Percentiles rank a stretch among this genome's conserved stretches.
Conservation (phyloP, 306 rosid species). For the Quercus engelmannii region DNA sequence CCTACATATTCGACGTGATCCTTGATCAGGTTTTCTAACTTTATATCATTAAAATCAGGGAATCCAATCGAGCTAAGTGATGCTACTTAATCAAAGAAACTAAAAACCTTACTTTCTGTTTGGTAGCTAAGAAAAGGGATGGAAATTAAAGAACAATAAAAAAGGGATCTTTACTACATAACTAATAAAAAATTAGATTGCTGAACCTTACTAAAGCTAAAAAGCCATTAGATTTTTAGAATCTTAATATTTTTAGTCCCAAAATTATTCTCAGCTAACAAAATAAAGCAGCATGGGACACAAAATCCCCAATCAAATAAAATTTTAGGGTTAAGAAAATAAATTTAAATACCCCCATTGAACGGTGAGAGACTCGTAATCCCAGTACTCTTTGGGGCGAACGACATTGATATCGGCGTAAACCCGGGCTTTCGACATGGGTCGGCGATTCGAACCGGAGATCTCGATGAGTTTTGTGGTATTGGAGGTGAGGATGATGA, state of each 20-base stretch:
- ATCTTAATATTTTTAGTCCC: background rate
- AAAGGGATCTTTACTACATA: background rate
- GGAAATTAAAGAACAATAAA: background rate
- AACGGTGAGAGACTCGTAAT: constrained; percentile 87
- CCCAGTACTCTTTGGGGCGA: constrained; percentile 94
- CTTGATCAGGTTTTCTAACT: background rate
- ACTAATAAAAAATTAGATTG: background rate
- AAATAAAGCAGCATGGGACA: background rate
- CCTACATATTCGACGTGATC: constrained; percentile 15
- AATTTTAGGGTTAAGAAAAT: constrained; percentile 25
- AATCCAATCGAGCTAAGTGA: constrained; percentile 27
- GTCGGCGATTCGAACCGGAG: constrained; percentile 15
- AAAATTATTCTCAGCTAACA: constrained; percentile 1
- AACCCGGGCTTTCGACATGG: constrained; percentile 85
- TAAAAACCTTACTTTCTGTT: background rate
- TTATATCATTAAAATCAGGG: background rate
- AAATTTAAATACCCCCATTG: constrained; percentile 68
- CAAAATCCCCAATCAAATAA: background rate
- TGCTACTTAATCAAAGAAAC: background rate
- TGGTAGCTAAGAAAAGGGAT: background rate
- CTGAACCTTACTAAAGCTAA: background rate
- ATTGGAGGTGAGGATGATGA: constrained; percentile 11
- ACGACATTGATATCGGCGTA: constrained; percentile 73
- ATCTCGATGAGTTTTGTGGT: constrained; percentile 21
- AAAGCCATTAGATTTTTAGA: background rate